Percentiles rank a stretch among this genome's conserved stretches.
Conservation (phyloP, 2,329 filamentous ascomycete species). For the Laburnicola sp. region DNA sequence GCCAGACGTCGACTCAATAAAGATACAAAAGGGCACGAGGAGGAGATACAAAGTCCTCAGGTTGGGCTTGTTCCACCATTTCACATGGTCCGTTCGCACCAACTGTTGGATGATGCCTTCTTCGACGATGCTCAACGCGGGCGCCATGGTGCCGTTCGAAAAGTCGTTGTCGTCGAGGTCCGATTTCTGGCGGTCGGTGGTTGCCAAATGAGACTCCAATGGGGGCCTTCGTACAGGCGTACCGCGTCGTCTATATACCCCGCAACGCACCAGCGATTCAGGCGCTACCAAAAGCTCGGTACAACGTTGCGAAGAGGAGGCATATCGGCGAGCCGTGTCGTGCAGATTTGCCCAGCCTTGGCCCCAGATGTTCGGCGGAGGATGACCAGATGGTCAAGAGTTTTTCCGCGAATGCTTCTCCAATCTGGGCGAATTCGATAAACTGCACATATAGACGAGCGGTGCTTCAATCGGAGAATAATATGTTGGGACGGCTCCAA, state of each 20-base stretch:
- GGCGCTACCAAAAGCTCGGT: conserved; percentile 5
- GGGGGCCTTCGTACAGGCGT: background rate
- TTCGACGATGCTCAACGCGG: conserved; percentile 18
- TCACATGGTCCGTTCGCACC: background rate
- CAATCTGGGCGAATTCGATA: conserved; percentile 4
- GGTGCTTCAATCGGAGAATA: background rate
- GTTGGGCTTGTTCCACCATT: background rate
- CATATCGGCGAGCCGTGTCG: conserved; percentile 9
- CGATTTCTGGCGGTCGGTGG: background rate
- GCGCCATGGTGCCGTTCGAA: conserved; percentile 25
- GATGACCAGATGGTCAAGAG: conserved; percentile 4
- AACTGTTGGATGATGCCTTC: conserved; percentile 37
- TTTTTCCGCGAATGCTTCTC: conserved; percentile 19
- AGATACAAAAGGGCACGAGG: background rate
- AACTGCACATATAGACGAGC: background rate
- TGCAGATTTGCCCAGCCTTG: conserved; percentile 20
- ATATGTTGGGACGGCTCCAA: background rate
- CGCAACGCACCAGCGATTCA: background rate
- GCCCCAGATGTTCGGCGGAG: conserved; percentile 22
- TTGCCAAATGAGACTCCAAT: conserved; percentile 2
- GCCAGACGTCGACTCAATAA: background rate
- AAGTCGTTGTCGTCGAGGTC: background rate
- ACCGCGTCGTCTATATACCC: conserved; percentile 3
- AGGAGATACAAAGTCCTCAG: background rate
- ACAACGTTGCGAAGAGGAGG: conserved; percentile 4